Conservation (phyloP, 139 green algal genomes). For the Coccomyxa sp. region DNA sequence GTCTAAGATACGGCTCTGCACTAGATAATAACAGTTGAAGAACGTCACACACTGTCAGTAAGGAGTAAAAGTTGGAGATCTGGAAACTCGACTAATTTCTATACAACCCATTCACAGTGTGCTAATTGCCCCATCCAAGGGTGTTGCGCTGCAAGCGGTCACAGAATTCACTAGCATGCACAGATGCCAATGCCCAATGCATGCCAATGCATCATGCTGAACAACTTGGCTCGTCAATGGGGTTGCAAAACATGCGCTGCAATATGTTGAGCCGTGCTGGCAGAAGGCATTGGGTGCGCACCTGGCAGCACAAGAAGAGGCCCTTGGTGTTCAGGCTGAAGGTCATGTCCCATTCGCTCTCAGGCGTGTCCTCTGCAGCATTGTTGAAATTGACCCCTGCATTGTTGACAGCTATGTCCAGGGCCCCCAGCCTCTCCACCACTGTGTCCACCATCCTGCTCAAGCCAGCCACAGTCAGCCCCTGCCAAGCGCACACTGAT, state of each 20-base stretch:
- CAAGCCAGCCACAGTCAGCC: background rate
- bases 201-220: too few relatives aligned
- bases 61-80: too few relatives aligned
- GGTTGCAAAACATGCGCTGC: too few relatives aligned
- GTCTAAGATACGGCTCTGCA: background rate
- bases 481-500: background rate
- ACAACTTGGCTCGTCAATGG: too few relatives aligned
- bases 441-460: conserved; percentile 38
- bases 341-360: conserved; percentile 41
- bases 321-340: conserved; percentile 49
- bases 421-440: conserved; percentile 22
- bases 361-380: conserved; percentile 34
- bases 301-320: conserved; percentile 46
- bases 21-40: background rate
- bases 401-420: conserved; percentile 52
- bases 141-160: background rate
- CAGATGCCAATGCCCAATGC: background rate
- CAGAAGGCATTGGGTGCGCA: background rate
- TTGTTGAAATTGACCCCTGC: conserved; percentile 47
- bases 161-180: background rate
- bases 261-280: background rate
- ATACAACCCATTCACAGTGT: too few relatives aligned
- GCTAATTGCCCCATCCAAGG: background rate
- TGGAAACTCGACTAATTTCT: too few relatives aligned
- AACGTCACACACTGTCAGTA: background rate